Conservation (phyloP, 2,329 filamentous ascomycete species). For the Aspergillus arachidicola region DNA sequence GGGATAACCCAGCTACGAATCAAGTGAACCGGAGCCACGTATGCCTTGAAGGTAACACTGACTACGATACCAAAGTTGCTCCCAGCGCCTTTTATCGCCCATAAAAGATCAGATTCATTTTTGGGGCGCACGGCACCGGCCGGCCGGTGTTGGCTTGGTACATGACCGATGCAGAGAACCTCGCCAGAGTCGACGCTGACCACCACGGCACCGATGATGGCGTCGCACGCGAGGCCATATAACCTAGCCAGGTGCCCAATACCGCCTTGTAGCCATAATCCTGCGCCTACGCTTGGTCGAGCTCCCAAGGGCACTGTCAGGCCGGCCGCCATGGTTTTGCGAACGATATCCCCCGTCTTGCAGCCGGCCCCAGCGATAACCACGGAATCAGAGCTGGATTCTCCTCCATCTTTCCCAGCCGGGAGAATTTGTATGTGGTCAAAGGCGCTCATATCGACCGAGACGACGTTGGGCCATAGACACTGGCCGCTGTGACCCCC, state of each 20-base stretch:
- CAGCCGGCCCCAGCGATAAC: conserved; percentile 60
- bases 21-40: conserved; percentile 44
- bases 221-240: conserved; percentile 62
- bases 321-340: conserved; percentile 48
- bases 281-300: conserved; percentile 65
- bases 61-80: conserved; percentile 62
- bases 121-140: conserved; percentile 44
- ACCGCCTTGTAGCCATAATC: conserved; percentile 66
- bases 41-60: conserved; percentile 56
- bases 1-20: conserved; percentile 46
- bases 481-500: conserved; percentile 66
- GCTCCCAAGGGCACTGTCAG: conserved; percentile 62
- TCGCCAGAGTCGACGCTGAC: conserved; percentile 54
- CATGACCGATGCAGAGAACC: conserved; percentile 54
- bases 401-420: conserved; percentile 16
- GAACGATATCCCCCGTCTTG: conserved; percentile 58
- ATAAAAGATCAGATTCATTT: conserved; percentile 57
- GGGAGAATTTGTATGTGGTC: conserved; percentile 51
- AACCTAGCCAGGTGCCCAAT: conserved; percentile 62
- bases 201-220: conserved; percentile 62
- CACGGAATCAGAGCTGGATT: conserved; percentile 29
- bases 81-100: conserved; percentile 62
- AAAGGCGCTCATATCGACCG: conserved; percentile 63
- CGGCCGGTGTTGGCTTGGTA: conserved; percentile 52
- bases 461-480: conserved; percentile 53